These are phyloP conservation scores for Syzygium malaccense DNA, from an alignment of 441 rosid species.

Conservation along the genomic window DNA sequence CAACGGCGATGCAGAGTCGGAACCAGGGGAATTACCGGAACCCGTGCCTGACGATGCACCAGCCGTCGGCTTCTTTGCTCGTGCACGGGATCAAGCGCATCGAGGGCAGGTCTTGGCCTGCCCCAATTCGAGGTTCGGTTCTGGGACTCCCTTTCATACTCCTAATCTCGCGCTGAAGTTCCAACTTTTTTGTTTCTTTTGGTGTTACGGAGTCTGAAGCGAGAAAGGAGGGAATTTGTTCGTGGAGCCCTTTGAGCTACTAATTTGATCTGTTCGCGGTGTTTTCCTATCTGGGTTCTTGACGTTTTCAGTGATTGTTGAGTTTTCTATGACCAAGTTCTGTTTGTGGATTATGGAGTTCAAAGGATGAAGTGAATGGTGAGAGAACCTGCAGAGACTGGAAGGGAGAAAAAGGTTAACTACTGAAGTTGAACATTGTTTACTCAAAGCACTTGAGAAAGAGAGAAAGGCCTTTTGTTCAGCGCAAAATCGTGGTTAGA, in stretches of 20 bases:
- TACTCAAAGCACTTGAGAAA: not conserved
- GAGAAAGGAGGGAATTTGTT: not conserved
- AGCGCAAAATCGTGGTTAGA: not conserved
- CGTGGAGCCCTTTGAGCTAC: not conserved
- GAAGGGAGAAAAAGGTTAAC: not conserved
- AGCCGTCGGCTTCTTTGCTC: not conserved
- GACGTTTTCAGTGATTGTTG: not conserved
- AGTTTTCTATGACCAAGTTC: not conserved
- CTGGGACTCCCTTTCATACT: not conserved
- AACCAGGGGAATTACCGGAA: constrained; percentile 23
- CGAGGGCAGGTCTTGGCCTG: not conserved
- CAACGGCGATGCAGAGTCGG: not conserved
- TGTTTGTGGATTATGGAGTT: not conserved
- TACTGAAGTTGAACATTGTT: not conserved
- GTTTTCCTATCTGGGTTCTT: not conserved
- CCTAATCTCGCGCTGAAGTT: not conserved
- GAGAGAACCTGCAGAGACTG: not conserved
- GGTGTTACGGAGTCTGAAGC: not conserved
- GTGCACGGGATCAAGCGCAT: not conserved
- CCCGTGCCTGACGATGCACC: not conserved
- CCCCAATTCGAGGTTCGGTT: not conserved
- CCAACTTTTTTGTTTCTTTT: not conserved
- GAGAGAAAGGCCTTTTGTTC: not conserved
- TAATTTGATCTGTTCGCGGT: not conserved
- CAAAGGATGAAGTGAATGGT: not conserved